These are phyloP conservation scores for Mariannaea elegans DNA, from an alignment of 2,329 filamentous ascomycete species.

Conservation along the genomic window DNA sequence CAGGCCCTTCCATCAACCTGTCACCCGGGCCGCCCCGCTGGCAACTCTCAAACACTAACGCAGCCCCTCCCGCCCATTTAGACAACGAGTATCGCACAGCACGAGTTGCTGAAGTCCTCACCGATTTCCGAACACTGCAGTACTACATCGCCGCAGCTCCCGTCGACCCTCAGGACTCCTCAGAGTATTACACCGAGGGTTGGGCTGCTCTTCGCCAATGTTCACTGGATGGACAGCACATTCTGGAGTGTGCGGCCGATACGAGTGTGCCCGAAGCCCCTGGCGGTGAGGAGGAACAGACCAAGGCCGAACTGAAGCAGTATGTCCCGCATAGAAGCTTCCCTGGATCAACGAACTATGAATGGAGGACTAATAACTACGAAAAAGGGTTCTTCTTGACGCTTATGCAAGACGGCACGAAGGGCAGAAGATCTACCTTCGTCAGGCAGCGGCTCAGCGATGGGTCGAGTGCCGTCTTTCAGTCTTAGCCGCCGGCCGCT, in stretches of 20 bases:
- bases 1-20: slow-evolving; percentile 2
- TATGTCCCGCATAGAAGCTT: slow-evolving; percentile 45
- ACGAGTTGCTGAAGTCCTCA: slow-evolving; percentile 69
- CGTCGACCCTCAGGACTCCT: slow-evolving; percentile 61
- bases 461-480: slow-evolving; percentile 65
- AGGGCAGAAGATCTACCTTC: slow-evolving; percentile 70
- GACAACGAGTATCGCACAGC: slow-evolving; percentile 68
- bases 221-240: slow-evolving; percentile 69
- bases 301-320: slow-evolving; percentile 70
- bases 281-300: slow-evolving; percentile 67
- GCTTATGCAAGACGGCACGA: slow-evolving; percentile 69
- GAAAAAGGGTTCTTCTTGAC: slow-evolving; percentile 64
- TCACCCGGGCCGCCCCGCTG: slow-evolving; percentile 7
- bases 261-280: slow-evolving; percentile 62
- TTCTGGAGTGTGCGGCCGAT: slow-evolving; percentile 71
- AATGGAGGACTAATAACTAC: slow-evolving; percentile 13
- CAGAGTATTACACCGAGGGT: slow-evolving; percentile 71
- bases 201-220: slow-evolving; percentile 71
- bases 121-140: slow-evolving; percentile 69
- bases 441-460: slow-evolving; percentile 66
- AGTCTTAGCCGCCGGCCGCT: slow-evolving; percentile 61
- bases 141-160: slow-evolving; percentile 68
- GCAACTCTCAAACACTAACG: slow-evolving; percentile 31
- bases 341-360: neutral
- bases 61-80: slow-evolving; percentile 42